Conservation (phyloP, 192 early-diverging fungal genomes). For the Allomyces macrogynus region DNA sequence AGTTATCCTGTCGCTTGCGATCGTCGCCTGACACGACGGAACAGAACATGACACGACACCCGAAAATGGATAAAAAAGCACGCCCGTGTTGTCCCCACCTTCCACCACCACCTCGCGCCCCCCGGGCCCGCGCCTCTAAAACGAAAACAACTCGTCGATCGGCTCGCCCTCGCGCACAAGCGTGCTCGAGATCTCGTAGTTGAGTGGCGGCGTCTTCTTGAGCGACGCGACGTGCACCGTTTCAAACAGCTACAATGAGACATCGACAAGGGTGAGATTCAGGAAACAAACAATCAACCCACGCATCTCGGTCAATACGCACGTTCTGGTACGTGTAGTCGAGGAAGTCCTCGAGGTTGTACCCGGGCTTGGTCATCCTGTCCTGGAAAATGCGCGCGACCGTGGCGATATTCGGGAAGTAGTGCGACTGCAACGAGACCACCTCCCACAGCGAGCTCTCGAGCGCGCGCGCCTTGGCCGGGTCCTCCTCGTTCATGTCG, state of each 20-base stretch:
- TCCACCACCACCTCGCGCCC: no score
- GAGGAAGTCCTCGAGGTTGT: conserved; percentile 86
- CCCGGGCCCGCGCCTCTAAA: no score
- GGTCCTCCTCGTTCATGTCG: conserved; percentile 40
- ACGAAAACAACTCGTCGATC: no score
- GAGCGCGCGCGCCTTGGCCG: conserved; percentile 54
- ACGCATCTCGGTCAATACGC: conserved; percentile 5
- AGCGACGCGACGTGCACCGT: not conserved
- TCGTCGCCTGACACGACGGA: no score
- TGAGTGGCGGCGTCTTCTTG: not conserved
- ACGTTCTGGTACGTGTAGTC: conserved; percentile 66
- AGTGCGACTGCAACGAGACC: conserved; percentile 58
- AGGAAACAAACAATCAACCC: not conserved
- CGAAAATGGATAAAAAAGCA: no score
- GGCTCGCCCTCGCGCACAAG: not conserved
- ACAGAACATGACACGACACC: no score
- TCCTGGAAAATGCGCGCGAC: conserved; percentile 72
- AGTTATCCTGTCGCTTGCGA: no score
- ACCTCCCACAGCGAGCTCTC: conserved; percentile 90
- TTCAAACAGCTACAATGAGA: not conserved
- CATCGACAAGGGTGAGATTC: no score
- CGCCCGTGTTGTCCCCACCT: no score
- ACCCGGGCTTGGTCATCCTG: conserved; percentile 65
- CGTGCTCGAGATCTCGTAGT: not conserved
- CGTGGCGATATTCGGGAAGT: conserved; percentile 64